Conservation (phyloP, 139 green algal genomes). For the Coelastrella sp. region DNA sequence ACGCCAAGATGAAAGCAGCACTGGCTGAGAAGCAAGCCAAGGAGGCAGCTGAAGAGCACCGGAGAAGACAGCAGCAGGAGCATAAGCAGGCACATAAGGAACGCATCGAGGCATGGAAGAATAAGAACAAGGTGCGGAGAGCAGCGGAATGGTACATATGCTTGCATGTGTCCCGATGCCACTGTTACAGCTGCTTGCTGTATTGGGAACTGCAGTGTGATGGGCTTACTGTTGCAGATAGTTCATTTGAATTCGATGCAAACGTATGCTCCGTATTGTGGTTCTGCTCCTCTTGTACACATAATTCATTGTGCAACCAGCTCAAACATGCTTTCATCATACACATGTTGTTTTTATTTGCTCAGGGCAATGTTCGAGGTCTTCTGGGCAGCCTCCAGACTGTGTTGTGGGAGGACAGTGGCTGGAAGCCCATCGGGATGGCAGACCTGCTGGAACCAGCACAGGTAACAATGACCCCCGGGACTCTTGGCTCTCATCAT, state of each 20-base stretch:
- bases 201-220: not conserved
- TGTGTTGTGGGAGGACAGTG: slow-evolving; percentile 89
- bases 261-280: too few relatives aligned
- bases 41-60: slow-evolving; percentile 66
- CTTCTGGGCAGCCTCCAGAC: slow-evolving; percentile 87
- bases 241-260: too few relatives aligned
- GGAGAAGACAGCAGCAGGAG: slow-evolving; percentile 67
- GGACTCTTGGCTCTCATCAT: too few relatives aligned
- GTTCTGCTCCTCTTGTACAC: too few relatives aligned
- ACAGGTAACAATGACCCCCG: slow-evolving; percentile 46
- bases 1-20: slow-evolving; percentile 68
- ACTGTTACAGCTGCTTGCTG: not conserved
- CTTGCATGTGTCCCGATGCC: too few relatives aligned
- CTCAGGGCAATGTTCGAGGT: slow-evolving; percentile 91
- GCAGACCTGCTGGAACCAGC: slow-evolving; percentile 85
- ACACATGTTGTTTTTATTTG: too few relatives aligned
- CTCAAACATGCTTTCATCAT: too few relatives aligned
- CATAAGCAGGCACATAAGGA: slow-evolving; percentile 70
- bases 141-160: too few relatives aligned
- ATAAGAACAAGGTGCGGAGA: slow-evolving; percentile 67
- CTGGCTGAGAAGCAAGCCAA: slow-evolving; percentile 63
- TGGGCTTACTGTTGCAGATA: too few relatives aligned
- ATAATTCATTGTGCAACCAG: too few relatives aligned
- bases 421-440: slow-evolving; percentile 83
- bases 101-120: slow-evolving; percentile 81